phyloP scores from a whole-genome alignment of 169 alveolate genomes.

The Theileria orientalis region DNA sequence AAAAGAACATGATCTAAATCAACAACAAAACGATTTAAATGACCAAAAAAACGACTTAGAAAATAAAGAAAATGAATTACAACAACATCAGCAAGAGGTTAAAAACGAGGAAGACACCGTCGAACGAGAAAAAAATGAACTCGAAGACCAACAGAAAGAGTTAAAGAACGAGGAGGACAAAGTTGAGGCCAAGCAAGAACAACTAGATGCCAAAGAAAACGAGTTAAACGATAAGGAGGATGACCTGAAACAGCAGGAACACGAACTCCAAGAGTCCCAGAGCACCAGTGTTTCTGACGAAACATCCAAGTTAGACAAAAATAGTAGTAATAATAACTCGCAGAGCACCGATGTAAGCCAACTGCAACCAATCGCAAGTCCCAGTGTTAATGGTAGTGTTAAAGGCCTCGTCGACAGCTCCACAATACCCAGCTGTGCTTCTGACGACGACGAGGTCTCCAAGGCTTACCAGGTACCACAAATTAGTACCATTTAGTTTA shows the following conservation, averaged over 20 bases:
- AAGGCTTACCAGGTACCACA: constrained; percentile 47
- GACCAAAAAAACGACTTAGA: constrained; percentile 33
- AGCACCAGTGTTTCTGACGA: not conserved
- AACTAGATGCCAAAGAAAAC: not conserved
- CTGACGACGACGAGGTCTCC: constrained; percentile 31
- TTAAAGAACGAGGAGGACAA: not conserved
- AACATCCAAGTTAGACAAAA: constrained; percentile 7
- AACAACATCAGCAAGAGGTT: not conserved
- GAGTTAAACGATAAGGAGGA: constrained; percentile 14
- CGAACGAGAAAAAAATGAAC: not conserved
- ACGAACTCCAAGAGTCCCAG: not conserved
- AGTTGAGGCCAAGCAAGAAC: not conserved
- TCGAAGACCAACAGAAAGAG: constrained; percentile 4
- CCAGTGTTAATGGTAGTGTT: constrained; percentile 36
- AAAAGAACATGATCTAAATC: not conserved
- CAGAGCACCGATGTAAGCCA: constrained; percentile 6
- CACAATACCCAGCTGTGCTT: constrained; percentile 33
- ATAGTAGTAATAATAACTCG: not conserved
- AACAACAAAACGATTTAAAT: constrained; percentile 23
- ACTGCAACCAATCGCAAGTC: constrained; percentile 61
- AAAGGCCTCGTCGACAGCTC: constrained; percentile 38
- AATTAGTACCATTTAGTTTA: not conserved
- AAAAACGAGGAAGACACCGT: not conserved
- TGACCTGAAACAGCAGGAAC: not conserved
- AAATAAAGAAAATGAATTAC: not conserved